Base-by-base conservation (phyloP, 176 grass and related monocot species). In the Ensete glaucum region DNA sequence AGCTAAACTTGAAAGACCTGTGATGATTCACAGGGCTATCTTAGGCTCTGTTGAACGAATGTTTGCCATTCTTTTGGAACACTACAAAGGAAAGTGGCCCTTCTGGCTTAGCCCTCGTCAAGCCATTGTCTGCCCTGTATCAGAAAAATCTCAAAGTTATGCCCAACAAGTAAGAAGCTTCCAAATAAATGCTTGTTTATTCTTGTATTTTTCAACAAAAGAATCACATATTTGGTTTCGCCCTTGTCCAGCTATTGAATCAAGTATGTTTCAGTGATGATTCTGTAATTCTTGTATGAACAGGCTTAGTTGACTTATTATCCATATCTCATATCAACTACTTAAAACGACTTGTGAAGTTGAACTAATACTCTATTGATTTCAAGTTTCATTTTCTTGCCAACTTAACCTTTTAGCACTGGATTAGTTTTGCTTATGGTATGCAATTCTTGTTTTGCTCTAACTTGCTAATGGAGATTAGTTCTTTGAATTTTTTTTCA, bases 41-140 rank as follows among this genome's bases (percentile, higher is more conserved):
- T 71, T 98, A 69, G 95, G 95, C 26, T 98, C 95, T 71, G 95
- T 98, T 65, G 95, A 98, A 86, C 87, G 95, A 72, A 98, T 98
- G 95, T 59, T 98, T 84, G 95, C 95, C 16, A 93, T 98, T 81
- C 90, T 98, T 73, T 86, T 98, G 83, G 95, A 98, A 80, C 95
- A 98, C 85, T 98, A 98, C 75, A 98, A 93, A 75, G 95, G 95
- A 80, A 98, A 98, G 82, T 98, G 95, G 95, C 95, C 95, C 9
- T 81, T 98, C 51, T 98, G 95, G 95, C 75, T 98, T 50, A 98
- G 95, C 84, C 95, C 95, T 81, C 95, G 95, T 23, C 95, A 98
- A 81, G 95, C 86, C 75, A 91, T 98, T 78, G 88, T 98, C 60
- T 98, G 95, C 72, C 88, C 86, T 55, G 72, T 98, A 67, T 91